Percentiles rank a stretch among this genome's conserved stretches.
Evolutionary conservation across 805 yeast genomes (phyloP).

Genomic region (Tetrapisispora iriomotensis): DNA sequence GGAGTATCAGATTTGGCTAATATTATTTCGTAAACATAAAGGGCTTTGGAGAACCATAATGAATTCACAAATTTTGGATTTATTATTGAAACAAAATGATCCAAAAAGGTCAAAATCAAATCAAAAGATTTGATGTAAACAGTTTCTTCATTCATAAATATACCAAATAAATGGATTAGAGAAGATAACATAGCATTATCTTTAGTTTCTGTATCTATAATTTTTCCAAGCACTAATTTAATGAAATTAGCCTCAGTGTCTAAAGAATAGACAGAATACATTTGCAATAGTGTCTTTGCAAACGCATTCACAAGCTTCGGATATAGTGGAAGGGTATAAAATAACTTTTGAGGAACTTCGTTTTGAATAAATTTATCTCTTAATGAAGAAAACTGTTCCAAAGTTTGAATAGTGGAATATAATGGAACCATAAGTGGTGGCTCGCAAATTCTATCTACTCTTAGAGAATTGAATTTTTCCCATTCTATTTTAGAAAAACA

Average conservation of each 20-base stretch:
- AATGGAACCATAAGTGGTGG: slow-evolving; percentile 32
- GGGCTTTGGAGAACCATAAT: slow-evolving; percentile 51
- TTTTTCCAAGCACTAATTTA: slow-evolving; percentile 30
- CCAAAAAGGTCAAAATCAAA: slow-evolving; percentile 30
- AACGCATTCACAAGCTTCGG: slow-evolving; percentile 33
- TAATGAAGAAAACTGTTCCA: slow-evolving; percentile 33
- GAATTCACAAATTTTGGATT: slow-evolving; percentile 32
- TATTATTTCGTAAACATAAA: slow-evolving; percentile 46
- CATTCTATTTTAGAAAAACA: slow-evolving; percentile 28
- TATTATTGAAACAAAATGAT: slow-evolving; percentile 31
- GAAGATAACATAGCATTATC: slow-evolving; percentile 29
- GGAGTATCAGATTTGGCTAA: slow-evolving; percentile 47
- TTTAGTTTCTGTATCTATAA: slow-evolving; percentile 30
- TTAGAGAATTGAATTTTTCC: slow-evolving; percentile 13
- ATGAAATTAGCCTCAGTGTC: slow-evolving; percentile 30
- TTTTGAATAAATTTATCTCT: slow-evolving; percentile 29
- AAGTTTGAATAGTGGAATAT: slow-evolving; percentile 30
- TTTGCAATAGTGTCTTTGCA: slow-evolving; percentile 33
- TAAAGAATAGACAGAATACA: slow-evolving; percentile 26
- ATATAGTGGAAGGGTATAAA: slow-evolving; percentile 35
- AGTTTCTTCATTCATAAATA: slow-evolving; percentile 32
- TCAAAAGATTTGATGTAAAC: slow-evolving; percentile 30
- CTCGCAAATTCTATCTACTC: slow-evolving; percentile 15
- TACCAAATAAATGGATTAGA: slow-evolving; percentile 35
- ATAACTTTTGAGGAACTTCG: slow-evolving; percentile 33